Evolutionary conservation across 805 yeast species (phyloP).

Genomic region (Grigorovia humatica): DNA sequence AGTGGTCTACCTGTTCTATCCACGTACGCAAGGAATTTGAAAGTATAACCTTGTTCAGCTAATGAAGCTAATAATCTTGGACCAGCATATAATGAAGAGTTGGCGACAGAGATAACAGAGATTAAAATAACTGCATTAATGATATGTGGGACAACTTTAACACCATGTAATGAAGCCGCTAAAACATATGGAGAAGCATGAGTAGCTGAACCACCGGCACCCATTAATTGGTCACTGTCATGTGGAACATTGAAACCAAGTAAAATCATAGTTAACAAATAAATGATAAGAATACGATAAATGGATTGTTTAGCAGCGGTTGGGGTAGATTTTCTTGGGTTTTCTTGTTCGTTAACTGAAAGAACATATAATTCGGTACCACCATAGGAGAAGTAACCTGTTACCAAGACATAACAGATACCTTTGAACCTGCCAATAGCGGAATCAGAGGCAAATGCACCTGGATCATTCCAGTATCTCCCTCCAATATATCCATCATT

Average conservation of each 20-base stretch:
- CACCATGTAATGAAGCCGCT: constrained; percentile 53
- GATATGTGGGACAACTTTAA: constrained; percentile 56
- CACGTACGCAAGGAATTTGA: constrained; percentile 40
- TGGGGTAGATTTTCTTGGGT: constrained; percentile 50
- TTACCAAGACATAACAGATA: constrained; percentile 52
- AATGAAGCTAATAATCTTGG: constrained; percentile 60
- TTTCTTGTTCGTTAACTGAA: constrained; percentile 56
- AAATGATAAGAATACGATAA: constrained; percentile 53
- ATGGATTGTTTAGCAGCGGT: constrained; percentile 55
- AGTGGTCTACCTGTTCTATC: constrained; percentile 54
- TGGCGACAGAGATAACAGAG: constrained; percentile 68
- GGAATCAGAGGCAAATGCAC: constrained; percentile 29
- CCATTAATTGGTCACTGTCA: constrained; percentile 39
- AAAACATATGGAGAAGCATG: constrained; percentile 67
- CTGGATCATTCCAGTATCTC: constrained; percentile 48
- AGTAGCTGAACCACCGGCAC: constrained; percentile 41
- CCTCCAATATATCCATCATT: constrained; percentile 51
- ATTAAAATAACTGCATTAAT: constrained; percentile 66
- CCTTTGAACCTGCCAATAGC: constrained; percentile 42
- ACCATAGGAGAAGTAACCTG: constrained; percentile 54
- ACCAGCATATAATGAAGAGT: constrained; percentile 63
- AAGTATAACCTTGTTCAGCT: constrained; percentile 63
- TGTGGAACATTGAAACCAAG: constrained; percentile 56
- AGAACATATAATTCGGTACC: constrained; percentile 59
- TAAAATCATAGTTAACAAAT: constrained; percentile 42